Percentiles rank a stretch among this genome's conserved stretches.
Evolutionary conservation across 208 protist species (phyloP).

Genomic region (Acanthamoeba lenticulata): DNA sequence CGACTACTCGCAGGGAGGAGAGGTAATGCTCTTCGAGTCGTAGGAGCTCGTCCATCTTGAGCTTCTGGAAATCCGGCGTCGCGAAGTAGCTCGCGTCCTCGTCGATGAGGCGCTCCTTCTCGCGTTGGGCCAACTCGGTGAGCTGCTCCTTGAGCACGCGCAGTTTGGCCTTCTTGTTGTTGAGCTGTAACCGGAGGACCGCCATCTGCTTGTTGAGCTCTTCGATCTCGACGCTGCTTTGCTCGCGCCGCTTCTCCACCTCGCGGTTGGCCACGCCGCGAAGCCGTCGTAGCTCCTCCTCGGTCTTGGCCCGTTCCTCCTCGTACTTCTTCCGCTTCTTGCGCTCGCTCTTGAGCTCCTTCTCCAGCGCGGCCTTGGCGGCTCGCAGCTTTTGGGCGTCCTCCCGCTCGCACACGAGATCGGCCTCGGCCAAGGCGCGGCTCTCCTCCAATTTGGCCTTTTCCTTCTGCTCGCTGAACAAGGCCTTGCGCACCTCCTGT

Average conservation of each 20-base stretch:
- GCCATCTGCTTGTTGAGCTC: not conserved
- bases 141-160: not conserved
- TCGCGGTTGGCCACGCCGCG: not conserved
- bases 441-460: not conserved
- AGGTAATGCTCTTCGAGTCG: conserved; percentile 33
- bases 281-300: not conserved
- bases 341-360: not conserved
- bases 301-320: not conserved
- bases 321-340: conserved; percentile 43
- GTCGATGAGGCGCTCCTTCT: not conserved
- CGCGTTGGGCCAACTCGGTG: not conserved
- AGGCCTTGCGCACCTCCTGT: not conserved
- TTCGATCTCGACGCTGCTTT: conserved; percentile 26
- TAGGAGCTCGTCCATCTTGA: not conserved
- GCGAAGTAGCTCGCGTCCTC: not conserved
- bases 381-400: not conserved
- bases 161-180: not conserved
- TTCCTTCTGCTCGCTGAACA: not conserved
- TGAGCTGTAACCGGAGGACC: not conserved
- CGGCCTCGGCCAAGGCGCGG: not conserved
- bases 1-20: not conserved
- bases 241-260: not conserved
- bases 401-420: not conserved
- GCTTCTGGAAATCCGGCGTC: not conserved
- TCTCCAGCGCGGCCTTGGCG: not conserved